Evolutionary conservation across 345 rosid species (phyloP), one percentile per base, ranked within the genome.

Genomic region (Brassica cretica): DNA sequence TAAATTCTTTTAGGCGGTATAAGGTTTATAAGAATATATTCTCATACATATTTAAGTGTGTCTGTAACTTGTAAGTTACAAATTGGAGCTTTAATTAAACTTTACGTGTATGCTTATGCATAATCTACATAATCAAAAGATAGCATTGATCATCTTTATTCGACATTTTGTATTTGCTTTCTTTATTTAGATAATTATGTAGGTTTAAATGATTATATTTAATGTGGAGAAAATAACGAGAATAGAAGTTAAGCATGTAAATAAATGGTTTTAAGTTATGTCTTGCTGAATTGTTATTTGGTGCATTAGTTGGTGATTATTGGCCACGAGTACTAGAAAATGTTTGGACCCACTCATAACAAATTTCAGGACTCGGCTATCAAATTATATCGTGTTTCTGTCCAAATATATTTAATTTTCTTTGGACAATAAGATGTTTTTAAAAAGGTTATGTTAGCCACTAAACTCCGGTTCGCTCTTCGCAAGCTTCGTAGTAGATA

Each of bases 301-400:
- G 66, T 14, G 37, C 66, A 58, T 8, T 29, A 46, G 15, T 46
- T 46, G 16, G 55, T 46, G 16, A 46, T 12, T 4, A 46, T 12
- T 4, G 66, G 66, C 37, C 66, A 62, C 37, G 65, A 61, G 37
- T 27, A 62, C 66, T 15, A 70, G 19, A 30, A 62, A 76, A 49
- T 76, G 70, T 76, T 76, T 70, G 70, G 70, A 62, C 80, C 80
- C 56, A 70, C 75, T 46, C 18, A 21, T 51, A 62, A 2, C 21
- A 46, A 66, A 9, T 61, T 69, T 30, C 29, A 19, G 1, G 35
- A 74, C 56, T 53, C 16, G 29, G 6, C 6, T 62, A 62, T 29
- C 39, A n/a, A 69, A 59, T 24, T 33, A 15, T 68, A 4, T 51
- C 2, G 41, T 68, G 24, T 51, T 51, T 68, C 14, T 27, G 27